phyloP scores from a whole-genome alignment of 2,329 filamentous ascomycete genomes.

The Colletotrichum echinochloae region DNA sequence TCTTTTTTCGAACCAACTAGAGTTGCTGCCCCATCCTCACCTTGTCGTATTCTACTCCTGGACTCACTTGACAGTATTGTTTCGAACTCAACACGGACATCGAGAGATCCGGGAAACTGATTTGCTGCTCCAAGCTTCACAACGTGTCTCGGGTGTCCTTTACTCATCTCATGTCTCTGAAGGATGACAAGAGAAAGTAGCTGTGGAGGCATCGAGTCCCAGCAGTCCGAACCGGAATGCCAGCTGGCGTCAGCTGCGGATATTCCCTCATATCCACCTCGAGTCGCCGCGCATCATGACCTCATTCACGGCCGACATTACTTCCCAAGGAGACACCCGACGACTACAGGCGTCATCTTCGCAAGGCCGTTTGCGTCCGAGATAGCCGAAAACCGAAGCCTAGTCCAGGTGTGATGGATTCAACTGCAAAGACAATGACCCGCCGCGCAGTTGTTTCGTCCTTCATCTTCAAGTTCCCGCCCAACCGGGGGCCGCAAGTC shows the following conservation, averaged over 20 bases:
- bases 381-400: neutral
- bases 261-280: neutral
- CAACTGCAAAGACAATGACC: conserved; percentile 19
- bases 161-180: neutral
- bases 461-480: conserved; percentile 62
- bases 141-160: neutral
- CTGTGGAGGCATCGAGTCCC: neutral
- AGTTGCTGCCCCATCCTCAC: neutral
- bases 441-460: conserved; percentile 59
- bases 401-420: conserved; percentile 4
- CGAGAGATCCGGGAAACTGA: too few relatives aligned
- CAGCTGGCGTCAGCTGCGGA: neutral
- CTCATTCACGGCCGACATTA: conserved; percentile 3
- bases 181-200: neutral
- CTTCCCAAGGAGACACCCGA: neutral
- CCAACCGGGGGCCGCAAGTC: conserved; percentile 58
- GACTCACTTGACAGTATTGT: neutral
- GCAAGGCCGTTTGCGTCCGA: neutral
- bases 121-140: neutral
- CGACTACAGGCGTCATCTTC: conserved; percentile 5
- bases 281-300: conserved; percentile 13
- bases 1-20: too few relatives aligned
- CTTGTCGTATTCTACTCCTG: too few relatives aligned
- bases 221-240: fast-evolving
- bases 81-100: neutral